phyloP scores from a whole-genome alignment of 129 eudicot species.

The Calendula officinalis region DNA sequence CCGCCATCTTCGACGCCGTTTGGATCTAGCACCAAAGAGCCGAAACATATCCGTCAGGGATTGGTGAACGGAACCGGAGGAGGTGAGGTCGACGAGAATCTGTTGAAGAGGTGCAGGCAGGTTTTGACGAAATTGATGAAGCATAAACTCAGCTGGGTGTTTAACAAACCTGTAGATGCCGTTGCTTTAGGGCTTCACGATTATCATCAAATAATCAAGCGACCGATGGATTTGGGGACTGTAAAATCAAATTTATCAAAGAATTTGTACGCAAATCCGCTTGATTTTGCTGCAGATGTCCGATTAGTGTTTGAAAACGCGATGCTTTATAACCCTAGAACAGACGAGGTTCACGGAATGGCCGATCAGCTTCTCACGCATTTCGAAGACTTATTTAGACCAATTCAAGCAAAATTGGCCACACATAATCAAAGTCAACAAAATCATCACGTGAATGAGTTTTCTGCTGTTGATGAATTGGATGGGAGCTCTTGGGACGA shows the following conservation, averaged over 20 bases:
- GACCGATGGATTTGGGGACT: slow-evolving; percentile 97
- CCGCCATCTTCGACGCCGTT: slow-evolving; percentile 29
- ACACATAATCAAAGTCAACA: not conserved
- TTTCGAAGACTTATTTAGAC: slow-evolving; percentile 71
- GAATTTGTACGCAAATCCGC: slow-evolving; percentile 42
- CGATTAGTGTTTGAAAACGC: slow-evolving; percentile 81
- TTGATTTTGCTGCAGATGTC: slow-evolving; percentile 72
- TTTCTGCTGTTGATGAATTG: slow-evolving; percentile 41
- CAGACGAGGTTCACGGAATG: slow-evolving; percentile 61
- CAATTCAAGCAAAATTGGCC: slow-evolving; percentile 49
- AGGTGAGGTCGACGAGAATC: slow-evolving; percentile 29
- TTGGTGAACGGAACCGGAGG: not conserved
- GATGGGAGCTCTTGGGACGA: slow-evolving; percentile 86
- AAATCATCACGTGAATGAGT: slow-evolving; percentile 7
- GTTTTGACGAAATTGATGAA: slow-evolving; percentile 62
- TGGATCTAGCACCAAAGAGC: slow-evolving; percentile 38
- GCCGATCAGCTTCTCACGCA: slow-evolving; percentile 54
- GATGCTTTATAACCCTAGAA: slow-evolving; percentile 74
- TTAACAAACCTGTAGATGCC: slow-evolving; percentile 73
- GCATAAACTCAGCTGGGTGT: slow-evolving; percentile 55
- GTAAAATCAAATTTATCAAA: slow-evolving; percentile 53
- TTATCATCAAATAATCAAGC: slow-evolving; percentile 68
- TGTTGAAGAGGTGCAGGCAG: slow-evolving; percentile 65
- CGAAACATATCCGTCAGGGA: slow-evolving; percentile 20
- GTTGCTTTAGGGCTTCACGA: slow-evolving; percentile 76